These are phyloP conservation scores for Mortierella polycephala DNA, from an alignment of 371 early-diverging fungal species.

Conservation along the genomic window DNA sequence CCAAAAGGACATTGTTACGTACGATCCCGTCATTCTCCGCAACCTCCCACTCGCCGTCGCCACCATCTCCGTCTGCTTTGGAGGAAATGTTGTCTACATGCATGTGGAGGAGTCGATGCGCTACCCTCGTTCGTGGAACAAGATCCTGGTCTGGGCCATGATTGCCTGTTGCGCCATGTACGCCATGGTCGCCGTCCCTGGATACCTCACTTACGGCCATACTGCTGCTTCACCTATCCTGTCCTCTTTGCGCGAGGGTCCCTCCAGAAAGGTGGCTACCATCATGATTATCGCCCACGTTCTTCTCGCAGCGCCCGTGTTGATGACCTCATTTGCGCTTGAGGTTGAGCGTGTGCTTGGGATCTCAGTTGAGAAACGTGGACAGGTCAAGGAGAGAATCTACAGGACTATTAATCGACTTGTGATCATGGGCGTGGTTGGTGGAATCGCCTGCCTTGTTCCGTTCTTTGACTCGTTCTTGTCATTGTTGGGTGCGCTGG, in stretches of 20 bases:
- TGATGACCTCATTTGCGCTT: constrained; percentile 81
- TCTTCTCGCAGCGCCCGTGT: constrained; percentile 81
- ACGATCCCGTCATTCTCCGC: constrained; percentile 61
- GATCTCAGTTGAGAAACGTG: constrained; percentile 17
- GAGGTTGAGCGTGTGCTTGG: constrained; percentile 65
- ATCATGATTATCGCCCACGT: constrained; percentile 84
- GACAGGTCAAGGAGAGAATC: constrained; percentile 54
- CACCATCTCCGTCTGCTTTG: constrained; percentile 80
- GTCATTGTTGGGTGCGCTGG: constrained; percentile 84
- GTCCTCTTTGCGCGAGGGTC: constrained; percentile 71
- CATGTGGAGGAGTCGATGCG: constrained; percentile 88
- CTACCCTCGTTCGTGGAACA: constrained; percentile 76
- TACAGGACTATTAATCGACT: constrained; percentile 67
- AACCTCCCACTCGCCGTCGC: constrained; percentile 69
- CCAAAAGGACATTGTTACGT: constrained; percentile 42
- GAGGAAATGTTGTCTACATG: constrained; percentile 84
- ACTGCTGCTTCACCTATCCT: constrained; percentile 74
- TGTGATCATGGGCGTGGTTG: constrained; percentile 59
- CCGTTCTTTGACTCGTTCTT: constrained; percentile 86
- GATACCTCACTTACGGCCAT: constrained; percentile 83
- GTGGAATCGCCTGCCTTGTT: constrained; percentile 72
- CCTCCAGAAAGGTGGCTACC: constrained; percentile 62
- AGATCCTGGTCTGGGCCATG: constrained; percentile 75
- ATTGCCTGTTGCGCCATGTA: constrained; percentile 80
- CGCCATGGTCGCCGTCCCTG: constrained; percentile 75